Conservation (phyloP, 768 basidiomycete genomes). For the Coprinellus micaceus region DNA sequence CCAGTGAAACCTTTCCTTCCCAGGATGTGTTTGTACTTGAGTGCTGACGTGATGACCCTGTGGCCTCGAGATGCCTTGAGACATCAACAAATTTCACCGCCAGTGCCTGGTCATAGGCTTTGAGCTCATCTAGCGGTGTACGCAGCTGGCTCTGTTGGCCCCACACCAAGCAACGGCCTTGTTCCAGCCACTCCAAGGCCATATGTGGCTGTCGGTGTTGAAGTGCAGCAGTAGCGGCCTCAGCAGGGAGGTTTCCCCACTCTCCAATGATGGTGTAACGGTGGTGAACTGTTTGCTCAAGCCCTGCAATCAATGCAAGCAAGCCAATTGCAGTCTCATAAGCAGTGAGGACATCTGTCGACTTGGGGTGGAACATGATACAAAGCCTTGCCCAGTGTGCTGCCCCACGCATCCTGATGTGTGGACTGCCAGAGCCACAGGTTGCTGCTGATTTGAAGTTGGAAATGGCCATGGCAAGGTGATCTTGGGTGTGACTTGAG, state of each 20-base stretch:
- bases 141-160: slow-evolving; percentile 15
- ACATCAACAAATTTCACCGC: slow-evolving; percentile 6
- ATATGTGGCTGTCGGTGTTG: background rate
- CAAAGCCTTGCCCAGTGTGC: background rate
- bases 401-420: too few species aligned
- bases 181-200: slow-evolving; percentile 24
- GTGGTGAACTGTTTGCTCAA: too few species aligned
- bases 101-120: background rate
- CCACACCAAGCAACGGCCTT: slow-evolving; percentile 22
- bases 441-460: too few species aligned
- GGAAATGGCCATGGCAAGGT: too few species aligned
- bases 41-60: slow-evolving; percentile 1
- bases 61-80: slow-evolving; percentile 9
- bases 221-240: slow-evolving; percentile 15
- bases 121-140: slow-evolving; percentile 18
- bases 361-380: background rate
- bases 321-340: too few species aligned
- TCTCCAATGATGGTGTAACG: too few species aligned
- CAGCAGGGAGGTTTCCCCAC: too few species aligned
- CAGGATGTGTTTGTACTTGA: background rate
- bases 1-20: background rate
- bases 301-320: too few species aligned
- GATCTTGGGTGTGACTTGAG: too few species aligned
- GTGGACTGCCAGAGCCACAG: too few species aligned
- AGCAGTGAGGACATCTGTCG: background rate